Base-by-base conservation (phyloP, 768 basidiomycete genomes). In the Tremella mesenterica region DNA sequence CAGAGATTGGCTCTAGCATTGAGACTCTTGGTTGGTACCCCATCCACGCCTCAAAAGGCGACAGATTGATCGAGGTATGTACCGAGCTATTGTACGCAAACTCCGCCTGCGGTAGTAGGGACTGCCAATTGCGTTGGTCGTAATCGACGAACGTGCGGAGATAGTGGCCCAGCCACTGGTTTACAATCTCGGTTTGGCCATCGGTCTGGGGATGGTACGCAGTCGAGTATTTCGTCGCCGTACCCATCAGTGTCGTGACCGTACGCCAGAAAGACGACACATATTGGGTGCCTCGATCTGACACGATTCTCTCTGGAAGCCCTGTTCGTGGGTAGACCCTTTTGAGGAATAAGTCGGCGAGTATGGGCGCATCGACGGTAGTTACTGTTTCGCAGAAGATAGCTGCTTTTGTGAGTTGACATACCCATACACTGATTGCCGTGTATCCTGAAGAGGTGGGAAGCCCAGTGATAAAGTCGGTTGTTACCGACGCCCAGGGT, bases 181-280 rank as follows among this genome's bases (percentile, higher is more conserved):
- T 75, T 1, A 71, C 60, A 1, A 73, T 58, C 51, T 79, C 76
- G 0, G 74, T 77, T 0, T 72, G 54, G 0, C 77, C 76, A 53
- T 78, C 76, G 0, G 76, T 75, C 50, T 79, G 63, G 0, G 78
- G 78, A 52, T 79, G 78, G 50, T 72, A 79, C 2, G 76, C 59
- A 0, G 73, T 75, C 0, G 75, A 77, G n/a, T n/a, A n/a, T n/a
- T n/a, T n/a, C n/a, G n/a, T n/a, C n/a, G n/a, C n/a, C n/a, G n/a
- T n/a, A n/a, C n/a, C n/a, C n/a, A n/a, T n/a, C n/a, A n/a, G n/a
- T n/a, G n/a, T n/a, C n/a, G 70, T 67, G 0, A 79, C 50, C 0
- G 70, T 66, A 8, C 33, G 13, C 57, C 71, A 76, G 59, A 76
- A 74, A 4, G 59, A 28, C 1, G 70, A 60, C 20, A 26, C 51